These are phyloP conservation scores for Rhamnella rubrinervis DNA, from an alignment of 331 rosid species.

Conservation along the genomic window DNA sequence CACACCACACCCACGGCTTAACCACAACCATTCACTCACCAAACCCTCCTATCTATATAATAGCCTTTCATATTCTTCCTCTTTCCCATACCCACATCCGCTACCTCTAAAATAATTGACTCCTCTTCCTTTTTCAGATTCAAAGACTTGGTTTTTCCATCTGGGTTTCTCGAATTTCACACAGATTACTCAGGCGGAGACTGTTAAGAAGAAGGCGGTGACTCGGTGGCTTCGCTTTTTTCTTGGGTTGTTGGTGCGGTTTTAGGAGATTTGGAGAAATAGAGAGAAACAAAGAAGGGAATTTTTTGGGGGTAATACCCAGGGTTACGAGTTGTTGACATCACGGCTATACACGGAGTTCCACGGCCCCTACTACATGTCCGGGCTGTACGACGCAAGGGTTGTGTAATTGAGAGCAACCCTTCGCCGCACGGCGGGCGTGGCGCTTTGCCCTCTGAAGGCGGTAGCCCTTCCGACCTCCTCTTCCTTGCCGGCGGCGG, in stretches of 20 bases:
- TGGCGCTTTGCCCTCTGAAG: slow-evolving; percentile 99
- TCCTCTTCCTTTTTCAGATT: no score
- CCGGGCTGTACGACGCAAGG: slow-evolving; percentile 79
- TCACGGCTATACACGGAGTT: slow-evolving; percentile 94
- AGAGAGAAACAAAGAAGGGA: neutral
- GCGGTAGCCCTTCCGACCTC: slow-evolving; percentile 98
- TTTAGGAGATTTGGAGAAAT: neutral
- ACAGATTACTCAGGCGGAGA: neutral
- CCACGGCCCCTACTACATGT: slow-evolving; percentile 67
- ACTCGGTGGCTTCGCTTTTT: neutral
- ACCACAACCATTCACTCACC: slow-evolving; percentile 22
- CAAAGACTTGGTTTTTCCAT: neutral
- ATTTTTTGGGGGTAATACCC: slow-evolving; percentile 64
- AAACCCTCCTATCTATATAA: slow-evolving; percentile 21
- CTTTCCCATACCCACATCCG: neutral
- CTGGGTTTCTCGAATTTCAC: neutral
- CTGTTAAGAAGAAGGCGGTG: neutral
- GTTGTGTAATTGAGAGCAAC: slow-evolving; percentile 61
- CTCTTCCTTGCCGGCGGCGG: slow-evolving; percentile 99
- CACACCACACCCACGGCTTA: slow-evolving; percentile 15
- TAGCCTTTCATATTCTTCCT: neutral
- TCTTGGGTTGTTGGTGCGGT: neutral
- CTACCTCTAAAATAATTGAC: neutral
- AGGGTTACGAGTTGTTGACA: slow-evolving; percentile 72
- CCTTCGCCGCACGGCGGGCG: slow-evolving; percentile 99